phyloP scores from a whole-genome alignment of 1,284 basidiomycete genomes.

The Inonotus hispidus region DNA sequence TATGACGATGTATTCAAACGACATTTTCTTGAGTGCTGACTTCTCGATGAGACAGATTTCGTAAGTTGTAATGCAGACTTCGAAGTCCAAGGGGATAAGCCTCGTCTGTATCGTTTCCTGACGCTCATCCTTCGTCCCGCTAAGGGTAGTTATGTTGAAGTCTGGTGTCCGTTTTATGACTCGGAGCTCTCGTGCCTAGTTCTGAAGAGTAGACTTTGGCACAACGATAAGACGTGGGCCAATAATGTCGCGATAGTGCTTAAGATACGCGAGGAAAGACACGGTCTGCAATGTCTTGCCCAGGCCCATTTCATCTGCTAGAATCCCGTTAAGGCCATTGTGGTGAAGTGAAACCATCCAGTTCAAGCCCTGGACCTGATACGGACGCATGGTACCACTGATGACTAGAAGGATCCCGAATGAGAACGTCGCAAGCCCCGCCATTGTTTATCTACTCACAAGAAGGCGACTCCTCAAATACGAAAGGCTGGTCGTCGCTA shows the following conservation, averaged over 20 bases:
- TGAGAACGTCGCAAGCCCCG: neutral
- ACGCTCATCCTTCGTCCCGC: conserved; percentile 89
- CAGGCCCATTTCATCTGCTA: conserved; percentile 96
- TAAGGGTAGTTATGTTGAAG: conserved; percentile 78
- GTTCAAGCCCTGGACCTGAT: conserved; percentile 95
- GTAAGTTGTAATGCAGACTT: conserved; percentile 95
- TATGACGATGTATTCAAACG: conserved; percentile 98
- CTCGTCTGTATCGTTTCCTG: conserved; percentile 73
- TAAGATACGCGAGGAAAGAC: conserved; percentile 94
- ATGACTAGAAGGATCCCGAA: conserved; percentile 51
- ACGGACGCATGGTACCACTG: conserved; percentile 86
- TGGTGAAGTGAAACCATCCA: conserved; percentile 95
- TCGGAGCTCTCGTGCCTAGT: conserved; percentile 93
- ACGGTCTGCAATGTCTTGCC: conserved; percentile 99
- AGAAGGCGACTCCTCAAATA: conserved; percentile 88
- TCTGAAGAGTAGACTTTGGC: conserved; percentile 96
- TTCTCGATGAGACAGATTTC: conserved; percentile 98
- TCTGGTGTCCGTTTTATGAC: conserved; percentile 86
- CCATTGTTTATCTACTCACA: conserved; percentile 48
- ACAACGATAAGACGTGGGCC: conserved; percentile 96
- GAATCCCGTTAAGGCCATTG: conserved; percentile 89
- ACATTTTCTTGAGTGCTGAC: conserved; percentile 86
- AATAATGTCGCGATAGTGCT: conserved; percentile 71
- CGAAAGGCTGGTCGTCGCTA: conserved; percentile 81
- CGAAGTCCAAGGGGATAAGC: conserved; percentile 86